Percentiles rank a stretch among this genome's conserved stretches.
phyloP scores from a whole-genome alignment of 139 green algal genomes.

The Chlamydomonas schloesseri region DNA sequence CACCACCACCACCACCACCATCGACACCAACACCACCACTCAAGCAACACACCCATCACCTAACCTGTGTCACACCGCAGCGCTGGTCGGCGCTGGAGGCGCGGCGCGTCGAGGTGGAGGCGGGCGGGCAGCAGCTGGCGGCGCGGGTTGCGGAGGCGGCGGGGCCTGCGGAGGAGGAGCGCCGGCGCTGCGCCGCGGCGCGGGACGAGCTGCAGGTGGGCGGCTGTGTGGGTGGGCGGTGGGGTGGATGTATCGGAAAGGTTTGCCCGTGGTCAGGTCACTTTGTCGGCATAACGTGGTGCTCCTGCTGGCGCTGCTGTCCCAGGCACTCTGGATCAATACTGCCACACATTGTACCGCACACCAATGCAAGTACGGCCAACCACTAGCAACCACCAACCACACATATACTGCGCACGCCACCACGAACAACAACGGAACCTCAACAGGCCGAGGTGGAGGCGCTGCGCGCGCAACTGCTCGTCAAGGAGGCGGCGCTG shows the following conservation, averaged over 20 bases:
- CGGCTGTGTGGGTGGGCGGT: background rate
- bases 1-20: too few relatives aligned
- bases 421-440: too few relatives aligned
- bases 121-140: background rate
- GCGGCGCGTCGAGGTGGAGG: slow-evolving; percentile 21
- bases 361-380: too few relatives aligned
- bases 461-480: slow-evolving; percentile 35
- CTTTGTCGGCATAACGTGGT: too few relatives aligned
- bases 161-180: slow-evolving; percentile 2
- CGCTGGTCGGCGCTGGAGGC: slow-evolving; percentile 25
- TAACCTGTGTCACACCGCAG: background rate
- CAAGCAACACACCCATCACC: too few relatives aligned
- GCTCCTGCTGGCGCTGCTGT: too few relatives aligned
- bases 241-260: background rate
- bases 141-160: background rate
- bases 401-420: too few relatives aligned
- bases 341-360: too few relatives aligned
- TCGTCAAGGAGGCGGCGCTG: slow-evolving; percentile 34
- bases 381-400: too few relatives aligned
- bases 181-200: background rate
- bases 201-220: slow-evolving; percentile 36
- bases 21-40: too few relatives aligned
- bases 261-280: background rate
- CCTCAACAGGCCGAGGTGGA: slow-evolving; percentile 60
- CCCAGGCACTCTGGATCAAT: too few relatives aligned